A percentile compares a stretch with the other conserved stretches of the same genome.
Evolutionary conservation across 2,329 filamentous ascomycete genomes (phyloP).

Genomic region (Colletotrichum neosansevieriae): DNA sequence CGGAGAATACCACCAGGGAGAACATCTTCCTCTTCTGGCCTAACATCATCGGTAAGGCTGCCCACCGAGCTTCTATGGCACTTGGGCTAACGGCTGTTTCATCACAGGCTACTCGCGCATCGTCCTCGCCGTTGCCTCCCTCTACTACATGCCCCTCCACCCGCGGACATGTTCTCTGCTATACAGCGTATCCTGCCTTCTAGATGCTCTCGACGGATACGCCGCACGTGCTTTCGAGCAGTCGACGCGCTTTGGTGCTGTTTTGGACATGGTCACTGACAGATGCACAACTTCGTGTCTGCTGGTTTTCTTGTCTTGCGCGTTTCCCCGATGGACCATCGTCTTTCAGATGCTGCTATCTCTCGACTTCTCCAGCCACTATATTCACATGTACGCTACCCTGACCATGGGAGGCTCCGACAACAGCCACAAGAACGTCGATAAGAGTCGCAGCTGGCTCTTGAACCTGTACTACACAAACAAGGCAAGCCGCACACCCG

Average conservation of each 20-base stretch:
- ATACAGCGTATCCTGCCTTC: conserved; percentile 93
- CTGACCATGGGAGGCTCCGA: conserved; percentile 85
- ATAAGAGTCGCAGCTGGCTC: conserved; percentile 87
- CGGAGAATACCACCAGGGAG: conserved; percentile 62
- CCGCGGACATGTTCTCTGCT: conserved; percentile 93
- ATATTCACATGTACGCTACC: conserved; percentile 99
- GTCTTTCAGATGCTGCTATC: conserved; percentile 94
- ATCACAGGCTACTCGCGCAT: conserved; percentile 79
- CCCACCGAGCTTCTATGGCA: neutral
- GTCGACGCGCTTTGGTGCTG: conserved; percentile 94
- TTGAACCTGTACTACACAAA: conserved; percentile 98
- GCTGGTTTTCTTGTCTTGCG: conserved; percentile 92
- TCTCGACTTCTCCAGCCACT: conserved; percentile 94
- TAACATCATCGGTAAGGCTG: conserved; percentile 79
- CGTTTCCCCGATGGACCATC: conserved; percentile 94
- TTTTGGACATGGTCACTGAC: conserved; percentile 99
- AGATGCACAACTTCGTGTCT: conserved; percentile 96
- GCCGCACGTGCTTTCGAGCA: conserved; percentile 86
- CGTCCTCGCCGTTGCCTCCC: conserved; percentile 85
- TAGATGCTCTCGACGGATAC: conserved; percentile 94
- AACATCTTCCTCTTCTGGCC: conserved; percentile 88
- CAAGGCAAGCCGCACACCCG: conserved; percentile 70
- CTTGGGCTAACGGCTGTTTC: conserved; percentile 1
- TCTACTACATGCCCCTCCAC: conserved; percentile 99
- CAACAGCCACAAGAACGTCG: conserved; percentile 92